A percentile compares a stretch with the other conserved stretches of the same genome.
Evolutionary conservation across 2,329 filamentous ascomycete genomes (phyloP).

Genomic region (Endocalyx cinctus): DNA sequence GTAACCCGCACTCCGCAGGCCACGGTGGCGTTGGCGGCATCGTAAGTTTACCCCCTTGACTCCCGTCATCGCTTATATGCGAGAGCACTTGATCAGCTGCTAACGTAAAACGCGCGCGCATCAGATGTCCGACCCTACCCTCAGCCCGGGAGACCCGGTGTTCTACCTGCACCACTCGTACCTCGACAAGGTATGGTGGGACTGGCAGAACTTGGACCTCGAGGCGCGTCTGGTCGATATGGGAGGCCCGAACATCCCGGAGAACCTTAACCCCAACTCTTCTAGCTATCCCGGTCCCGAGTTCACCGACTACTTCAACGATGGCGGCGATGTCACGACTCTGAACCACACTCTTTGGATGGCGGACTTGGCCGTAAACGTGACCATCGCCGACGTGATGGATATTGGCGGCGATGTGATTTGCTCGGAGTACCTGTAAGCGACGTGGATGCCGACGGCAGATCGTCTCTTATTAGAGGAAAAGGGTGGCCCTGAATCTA

Average conservation of each 20-base stretch:
- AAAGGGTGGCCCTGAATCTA: no score
- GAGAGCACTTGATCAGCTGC: no score
- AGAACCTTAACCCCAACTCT: constrained; percentile 1
- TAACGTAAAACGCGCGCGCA: no score
- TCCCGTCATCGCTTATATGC: neutral
- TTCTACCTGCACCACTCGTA: constrained; percentile 28
- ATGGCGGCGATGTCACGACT: constrained; percentile 7
- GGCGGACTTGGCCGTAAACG: constrained; percentile 4
- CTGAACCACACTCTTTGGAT: constrained; percentile 6
- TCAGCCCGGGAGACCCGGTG: constrained; percentile 28
- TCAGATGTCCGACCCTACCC: constrained; percentile 13
- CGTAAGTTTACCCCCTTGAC: constrained; percentile 4
- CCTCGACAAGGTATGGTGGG: constrained; percentile 26
- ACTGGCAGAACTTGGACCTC: constrained; percentile 22
- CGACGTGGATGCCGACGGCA: neutral
- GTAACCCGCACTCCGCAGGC: constrained; percentile 7
- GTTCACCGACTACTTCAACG: constrained; percentile 12
- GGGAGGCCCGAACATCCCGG: constrained; percentile 15
- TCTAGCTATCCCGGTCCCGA: constrained; percentile 1
- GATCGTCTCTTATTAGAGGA: no score
- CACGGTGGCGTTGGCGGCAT: constrained; percentile 6
- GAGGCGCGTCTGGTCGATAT: constrained; percentile 19
- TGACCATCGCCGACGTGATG: constrained; percentile 8
- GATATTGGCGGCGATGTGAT: constrained; percentile 4
- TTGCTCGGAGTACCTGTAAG: constrained; percentile 7